phyloP scores from a whole-genome alignment of 768 basidiomycete species.

The Wakefieldia striispora region DNA sequence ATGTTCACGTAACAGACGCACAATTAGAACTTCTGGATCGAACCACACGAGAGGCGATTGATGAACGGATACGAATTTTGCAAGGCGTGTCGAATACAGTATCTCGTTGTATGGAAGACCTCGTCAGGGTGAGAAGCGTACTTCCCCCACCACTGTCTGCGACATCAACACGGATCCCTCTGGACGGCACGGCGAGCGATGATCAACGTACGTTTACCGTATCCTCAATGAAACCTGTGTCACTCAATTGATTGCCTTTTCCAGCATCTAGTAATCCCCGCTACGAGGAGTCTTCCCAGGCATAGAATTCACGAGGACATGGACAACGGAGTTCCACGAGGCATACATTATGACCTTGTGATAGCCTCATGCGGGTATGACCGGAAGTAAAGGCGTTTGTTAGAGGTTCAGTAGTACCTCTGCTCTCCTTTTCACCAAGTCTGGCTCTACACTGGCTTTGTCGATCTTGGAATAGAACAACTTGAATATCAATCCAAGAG shows the following conservation, averaged over 20 bases:
- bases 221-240: neutral
- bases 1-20: constrained; percentile 36
- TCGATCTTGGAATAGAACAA: constrained; percentile 62
- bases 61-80: constrained; percentile 76
- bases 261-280: neutral
- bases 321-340: neutral
- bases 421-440: constrained; percentile 53
- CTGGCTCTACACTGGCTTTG: constrained; percentile 54
- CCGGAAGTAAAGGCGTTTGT: neutral
- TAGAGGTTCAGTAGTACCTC: constrained; percentile 34
- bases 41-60: constrained; percentile 76
- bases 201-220: constrained; percentile 13
- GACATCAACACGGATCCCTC: constrained; percentile 7
- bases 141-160: constrained; percentile 43
- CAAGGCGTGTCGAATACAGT: constrained; percentile 75
- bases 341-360: neutral
- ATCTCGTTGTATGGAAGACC: constrained; percentile 74
- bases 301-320: constrained; percentile 1
- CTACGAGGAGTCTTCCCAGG: neutral
- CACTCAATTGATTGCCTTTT: neutral
- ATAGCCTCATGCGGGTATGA: neutral
- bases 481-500: constrained; percentile 54
- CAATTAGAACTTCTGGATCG: constrained; percentile 65
- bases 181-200: constrained; percentile 7
- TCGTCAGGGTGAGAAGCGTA: constrained; percentile 72